Percentiles rank a stretch among this genome's conserved stretches.
These are phyloP conservation scores for Chlamydomonas eustigma DNA, from an alignment of 139 green algal genomes.

Conservation along the genomic window DNA sequence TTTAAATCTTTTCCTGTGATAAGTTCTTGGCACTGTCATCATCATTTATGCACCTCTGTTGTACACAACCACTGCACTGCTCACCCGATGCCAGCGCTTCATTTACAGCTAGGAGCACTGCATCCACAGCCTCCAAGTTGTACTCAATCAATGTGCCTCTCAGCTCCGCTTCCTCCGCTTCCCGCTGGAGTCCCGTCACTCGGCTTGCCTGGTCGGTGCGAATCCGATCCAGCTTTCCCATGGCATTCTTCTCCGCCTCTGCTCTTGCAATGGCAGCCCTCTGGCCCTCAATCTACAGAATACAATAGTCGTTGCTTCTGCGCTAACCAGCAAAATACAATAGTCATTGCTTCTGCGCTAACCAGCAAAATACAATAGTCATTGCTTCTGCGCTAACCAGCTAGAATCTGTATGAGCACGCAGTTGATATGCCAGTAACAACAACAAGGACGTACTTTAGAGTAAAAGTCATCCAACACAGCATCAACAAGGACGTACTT, in stretches of 20 bases:
- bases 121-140: conserved; percentile 85
- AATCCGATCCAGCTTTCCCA: conserved; percentile 79
- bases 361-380: too few relatives aligned
- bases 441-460: neutral
- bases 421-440: too few relatives aligned
- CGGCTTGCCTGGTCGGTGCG: conserved; percentile 53
- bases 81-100: conserved; percentile 15
- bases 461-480: neutral
- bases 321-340: too few relatives aligned
- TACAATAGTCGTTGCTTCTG: too few relatives aligned
- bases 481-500: conserved; percentile 37
- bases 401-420: too few relatives aligned
- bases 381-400: too few relatives aligned
- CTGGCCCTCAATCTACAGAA: conserved; percentile 29
- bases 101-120: conserved; percentile 77
- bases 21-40: too few relatives aligned
- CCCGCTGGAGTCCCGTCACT: conserved; percentile 61
- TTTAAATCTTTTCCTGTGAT: too few relatives aligned
- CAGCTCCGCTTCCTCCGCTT: conserved; percentile 52
- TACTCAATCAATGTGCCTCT: conserved; percentile 63
- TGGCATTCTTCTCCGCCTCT: conserved; percentile 54
- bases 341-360: too few relatives aligned
- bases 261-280: conserved; percentile 40
- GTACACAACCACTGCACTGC: too few relatives aligned
- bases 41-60: too few relatives aligned